phyloP scores from a whole-genome alignment of 2,329 filamentous ascomycete genomes.

The Nothopassalora personata region DNA sequence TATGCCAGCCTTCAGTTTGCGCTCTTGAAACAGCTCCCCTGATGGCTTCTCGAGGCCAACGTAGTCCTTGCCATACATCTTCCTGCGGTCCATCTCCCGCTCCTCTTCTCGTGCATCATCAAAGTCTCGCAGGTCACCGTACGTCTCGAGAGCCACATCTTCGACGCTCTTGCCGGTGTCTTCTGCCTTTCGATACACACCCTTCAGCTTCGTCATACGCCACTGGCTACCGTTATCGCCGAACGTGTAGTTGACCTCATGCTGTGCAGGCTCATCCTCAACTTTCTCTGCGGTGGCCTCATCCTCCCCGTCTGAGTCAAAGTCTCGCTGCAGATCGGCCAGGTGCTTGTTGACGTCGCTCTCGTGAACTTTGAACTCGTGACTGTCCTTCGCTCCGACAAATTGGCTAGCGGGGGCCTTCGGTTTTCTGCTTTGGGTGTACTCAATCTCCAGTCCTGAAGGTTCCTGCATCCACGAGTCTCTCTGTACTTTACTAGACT shows the following conservation, averaged over 20 bases:
- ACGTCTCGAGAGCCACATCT: constrained; percentile 76
- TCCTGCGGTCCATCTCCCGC: constrained; percentile 77
- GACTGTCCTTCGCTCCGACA: constrained; percentile 50
- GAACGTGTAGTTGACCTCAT: constrained; percentile 74
- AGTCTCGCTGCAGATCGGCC: constrained; percentile 49
- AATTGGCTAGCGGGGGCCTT: constrained; percentile 41
- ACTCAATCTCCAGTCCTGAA: constrained; percentile 76
- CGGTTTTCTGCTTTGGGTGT: constrained; percentile 59
- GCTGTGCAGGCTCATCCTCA: constrained; percentile 49
- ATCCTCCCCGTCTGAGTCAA: constrained; percentile 49
- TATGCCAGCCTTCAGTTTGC: constrained; percentile 57
- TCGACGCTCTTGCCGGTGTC: constrained; percentile 69
- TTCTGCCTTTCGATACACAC: constrained; percentile 73
- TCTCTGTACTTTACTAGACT: constrained; percentile 50
- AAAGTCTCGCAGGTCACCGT: constrained; percentile 74
- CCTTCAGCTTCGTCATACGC: constrained; percentile 92
- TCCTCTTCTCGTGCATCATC: constrained; percentile 92
- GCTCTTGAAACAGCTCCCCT: constrained; percentile 77
- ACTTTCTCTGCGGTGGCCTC: constrained; percentile 36
- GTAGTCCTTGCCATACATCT: constrained; percentile 78
- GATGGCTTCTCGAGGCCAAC: constrained; percentile 79
- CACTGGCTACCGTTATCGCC: constrained; percentile 86
- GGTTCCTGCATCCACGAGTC: constrained; percentile 96
- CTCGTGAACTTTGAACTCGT: constrained; percentile 67
- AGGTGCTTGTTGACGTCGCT: constrained; percentile 75